Conservation (phyloP, 495 filamentous ascomycete genomes). For the Geoglossum glabrum region DNA sequence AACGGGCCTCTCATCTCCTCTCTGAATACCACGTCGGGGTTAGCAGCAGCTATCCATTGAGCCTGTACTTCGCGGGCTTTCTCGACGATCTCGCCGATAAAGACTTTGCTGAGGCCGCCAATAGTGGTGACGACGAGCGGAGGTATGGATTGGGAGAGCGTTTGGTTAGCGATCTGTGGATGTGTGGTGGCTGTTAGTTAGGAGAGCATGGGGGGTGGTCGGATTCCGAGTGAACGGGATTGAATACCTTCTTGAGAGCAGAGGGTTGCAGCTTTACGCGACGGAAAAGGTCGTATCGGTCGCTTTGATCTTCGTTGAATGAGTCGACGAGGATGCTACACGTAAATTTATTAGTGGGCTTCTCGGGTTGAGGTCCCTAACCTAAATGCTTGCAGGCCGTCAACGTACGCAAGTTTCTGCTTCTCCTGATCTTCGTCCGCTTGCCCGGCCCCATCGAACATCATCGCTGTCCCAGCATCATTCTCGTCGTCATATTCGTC, state of each 20-base stretch:
- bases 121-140: slow-evolving; percentile 58
- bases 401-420: slow-evolving; percentile 38
- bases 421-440: slow-evolving; percentile 48
- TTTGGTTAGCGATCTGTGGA: slow-evolving; percentile 36
- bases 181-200: not conserved
- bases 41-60: slow-evolving; percentile 44
- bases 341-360: not conserved
- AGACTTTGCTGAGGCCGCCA: slow-evolving; percentile 65
- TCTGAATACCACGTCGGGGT: not conserved
- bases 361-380: not conserved
- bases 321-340: slow-evolving; percentile 42
- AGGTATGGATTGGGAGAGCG: slow-evolving; percentile 71
- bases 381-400: not conserved
- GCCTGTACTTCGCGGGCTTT: slow-evolving; percentile 56
- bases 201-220: not conserved
- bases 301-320: slow-evolving; percentile 46
- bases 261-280: slow-evolving; percentile 38
- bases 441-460: slow-evolving; percentile 39
- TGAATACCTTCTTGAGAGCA: slow-evolving; percentile 29
- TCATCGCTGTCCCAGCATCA: slow-evolving; percentile 31
- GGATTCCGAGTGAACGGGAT: no score
- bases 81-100: slow-evolving; percentile 67
- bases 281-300: slow-evolving; percentile 55
- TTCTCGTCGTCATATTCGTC: slow-evolving; percentile 44
- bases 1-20: slow-evolving; percentile 35